Percentiles rank a stretch among this genome's conserved stretches.
Conservation (phyloP, 371 early-diverging fungal genomes). For the Coemansia sp. region DNA sequence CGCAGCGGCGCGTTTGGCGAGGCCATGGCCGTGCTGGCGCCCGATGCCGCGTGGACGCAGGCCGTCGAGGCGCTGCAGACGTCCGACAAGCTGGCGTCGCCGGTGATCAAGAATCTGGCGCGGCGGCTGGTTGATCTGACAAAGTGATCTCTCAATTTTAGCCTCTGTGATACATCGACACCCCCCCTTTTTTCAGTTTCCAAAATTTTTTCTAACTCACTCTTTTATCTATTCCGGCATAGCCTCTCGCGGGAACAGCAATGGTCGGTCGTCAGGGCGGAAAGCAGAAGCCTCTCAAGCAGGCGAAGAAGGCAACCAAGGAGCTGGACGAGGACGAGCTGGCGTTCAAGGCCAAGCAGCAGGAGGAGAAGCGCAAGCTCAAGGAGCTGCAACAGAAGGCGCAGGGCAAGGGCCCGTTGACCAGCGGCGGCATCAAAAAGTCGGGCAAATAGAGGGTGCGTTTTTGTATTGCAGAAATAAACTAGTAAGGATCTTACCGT, state of each 20-base stretch:
- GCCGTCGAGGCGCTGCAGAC: constrained; percentile 17
- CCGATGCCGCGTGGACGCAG: constrained; percentile 17
- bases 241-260: too few species aligned
- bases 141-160: neutral
- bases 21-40: constrained; percentile 6
- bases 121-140: constrained; percentile 6
- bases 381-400: constrained; percentile 19
- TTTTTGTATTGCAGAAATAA: neutral
- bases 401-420: constrained; percentile 13
- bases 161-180: too few species aligned
- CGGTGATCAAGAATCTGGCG: constrained; percentile 12
- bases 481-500: neutral
- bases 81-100: constrained; percentile 11
- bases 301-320: constrained; percentile 9
- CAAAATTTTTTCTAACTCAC: too few species aligned
- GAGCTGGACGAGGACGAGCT: constrained; percentile 14
- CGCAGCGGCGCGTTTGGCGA: constrained; percentile 5
- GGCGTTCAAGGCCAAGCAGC: constrained; percentile 11
- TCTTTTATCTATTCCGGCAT: too few species aligned
- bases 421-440: constrained; percentile 27
- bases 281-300: constrained; percentile 31
- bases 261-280: constrained; percentile 28
- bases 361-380: constrained; percentile 17
- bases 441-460: constrained; percentile 11
- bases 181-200: too few species aligned